These are phyloP conservation scores for Cryphonectria carpinicola DNA, from an alignment of 2,329 filamentous ascomycete genomes.

Conservation along the genomic window DNA sequence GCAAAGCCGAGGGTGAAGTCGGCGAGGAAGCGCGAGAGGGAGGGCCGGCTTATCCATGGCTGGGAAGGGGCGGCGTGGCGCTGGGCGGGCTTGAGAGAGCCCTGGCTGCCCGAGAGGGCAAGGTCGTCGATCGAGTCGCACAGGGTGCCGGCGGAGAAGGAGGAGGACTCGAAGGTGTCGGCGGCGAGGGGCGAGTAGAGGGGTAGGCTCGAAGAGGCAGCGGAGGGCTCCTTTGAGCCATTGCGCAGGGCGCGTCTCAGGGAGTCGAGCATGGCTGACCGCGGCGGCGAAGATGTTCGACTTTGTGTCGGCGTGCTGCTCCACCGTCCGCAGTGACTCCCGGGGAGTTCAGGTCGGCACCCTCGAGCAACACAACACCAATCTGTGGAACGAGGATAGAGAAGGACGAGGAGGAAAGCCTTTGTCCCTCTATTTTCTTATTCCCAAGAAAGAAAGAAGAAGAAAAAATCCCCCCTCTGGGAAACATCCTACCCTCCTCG, in stretches of 20 bases:
- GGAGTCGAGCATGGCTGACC: constrained; percentile 11
- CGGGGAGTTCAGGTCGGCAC: background rate
- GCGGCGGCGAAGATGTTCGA: background rate
- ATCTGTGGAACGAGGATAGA: background rate
- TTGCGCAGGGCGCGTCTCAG: constrained; percentile 7
- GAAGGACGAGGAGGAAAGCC: background rate
- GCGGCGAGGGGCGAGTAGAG: constrained; percentile 22
- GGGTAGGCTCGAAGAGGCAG: constrained; percentile 11
- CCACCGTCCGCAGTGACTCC: background rate
- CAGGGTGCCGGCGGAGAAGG: background rate
- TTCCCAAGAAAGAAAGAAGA: background rate
- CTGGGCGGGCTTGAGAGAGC: constrained; percentile 23
- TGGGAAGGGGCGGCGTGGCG: constrained; percentile 20
- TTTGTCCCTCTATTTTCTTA: background rate
- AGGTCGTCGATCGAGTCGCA: constrained; percentile 2
- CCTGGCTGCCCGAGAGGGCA: background rate
- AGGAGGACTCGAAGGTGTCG: constrained; percentile 12
- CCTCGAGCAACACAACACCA: background rate
- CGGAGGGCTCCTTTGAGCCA: background rate
- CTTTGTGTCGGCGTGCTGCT: background rate
- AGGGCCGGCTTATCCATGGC: constrained; percentile 30
- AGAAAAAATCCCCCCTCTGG: background rate
- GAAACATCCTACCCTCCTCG: background rate
- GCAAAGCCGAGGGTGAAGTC: constrained; percentile 75
- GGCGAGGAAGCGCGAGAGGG: constrained; percentile 50